phyloP scores from a whole-genome alignment of 2,329 filamentous ascomycete species.

The Ascochyta clinopodiicola region DNA sequence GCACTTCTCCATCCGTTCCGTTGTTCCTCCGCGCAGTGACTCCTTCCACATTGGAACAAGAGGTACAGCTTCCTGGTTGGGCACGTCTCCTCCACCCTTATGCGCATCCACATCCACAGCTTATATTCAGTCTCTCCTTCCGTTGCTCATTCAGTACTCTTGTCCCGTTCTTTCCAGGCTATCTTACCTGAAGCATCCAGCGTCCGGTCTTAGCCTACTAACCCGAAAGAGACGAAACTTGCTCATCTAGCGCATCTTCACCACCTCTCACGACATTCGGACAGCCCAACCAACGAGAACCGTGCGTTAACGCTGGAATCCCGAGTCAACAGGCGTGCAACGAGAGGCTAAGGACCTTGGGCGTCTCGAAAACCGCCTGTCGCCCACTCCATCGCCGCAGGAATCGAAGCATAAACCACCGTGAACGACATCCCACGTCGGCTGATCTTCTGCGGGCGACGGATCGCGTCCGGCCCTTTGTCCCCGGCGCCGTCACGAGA shows the following conservation, averaged over 20 bases:
- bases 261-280: slow-evolving; percentile 23
- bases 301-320: slow-evolving; percentile 26
- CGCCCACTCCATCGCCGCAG: slow-evolving; percentile 18
- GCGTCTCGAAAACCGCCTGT: slow-evolving; percentile 18
- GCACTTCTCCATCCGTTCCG: slow-evolving; percentile 20
- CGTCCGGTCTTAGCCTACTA: slow-evolving; percentile 22
- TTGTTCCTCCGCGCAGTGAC: slow-evolving; percentile 9
- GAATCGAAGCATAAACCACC: slow-evolving; percentile 13
- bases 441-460: slow-evolving; percentile 11
- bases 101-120: background rate
- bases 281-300: slow-evolving; percentile 27
- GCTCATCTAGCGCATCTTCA: slow-evolving; percentile 19
- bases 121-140: slow-evolving; percentile 1
- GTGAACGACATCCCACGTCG: slow-evolving; percentile 12
- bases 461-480: slow-evolving; percentile 6
- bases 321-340: slow-evolving; percentile 22
- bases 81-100: background rate
- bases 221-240: slow-evolving; percentile 15
- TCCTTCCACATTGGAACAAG: slow-evolving; percentile 20
- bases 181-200: slow-evolving; percentile 19
- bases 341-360: slow-evolving; percentile 20
- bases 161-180: slow-evolving; percentile 13
- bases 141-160: slow-evolving; percentile 18
- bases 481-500: slow-evolving; percentile 16
- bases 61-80: slow-evolving; percentile 10